These are phyloP conservation scores for Ceratobasidium sp. DNA, from an alignment of 1,284 basidiomycete species.

Conservation along the genomic window DNA sequence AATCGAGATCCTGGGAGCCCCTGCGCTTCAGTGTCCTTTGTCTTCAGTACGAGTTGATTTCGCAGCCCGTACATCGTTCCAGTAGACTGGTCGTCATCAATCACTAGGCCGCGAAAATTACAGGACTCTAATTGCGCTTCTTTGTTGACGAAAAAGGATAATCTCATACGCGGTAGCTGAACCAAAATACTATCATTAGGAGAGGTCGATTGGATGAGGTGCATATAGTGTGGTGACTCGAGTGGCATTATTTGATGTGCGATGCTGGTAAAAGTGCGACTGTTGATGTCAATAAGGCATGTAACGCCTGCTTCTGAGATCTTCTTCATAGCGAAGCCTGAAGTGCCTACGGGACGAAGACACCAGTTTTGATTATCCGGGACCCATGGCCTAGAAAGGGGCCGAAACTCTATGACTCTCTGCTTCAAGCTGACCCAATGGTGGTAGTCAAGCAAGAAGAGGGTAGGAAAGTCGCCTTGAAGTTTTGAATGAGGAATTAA, in stretches of 20 bases:
- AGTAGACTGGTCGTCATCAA: constrained; percentile 47
- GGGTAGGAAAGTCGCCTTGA: constrained; percentile 15
- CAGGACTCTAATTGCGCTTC: constrained; percentile 39
- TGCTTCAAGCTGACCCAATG: constrained; percentile 31
- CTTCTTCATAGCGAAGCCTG: not conserved
- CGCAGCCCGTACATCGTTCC: constrained; percentile 47
- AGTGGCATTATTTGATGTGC: not conserved
- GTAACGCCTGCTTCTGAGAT: not conserved
- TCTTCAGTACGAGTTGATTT: constrained; percentile 42
- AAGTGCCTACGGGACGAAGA: not conserved
- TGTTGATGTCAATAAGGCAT: not conserved
- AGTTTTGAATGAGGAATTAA: constrained; percentile 17
- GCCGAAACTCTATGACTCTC: constrained; percentile 7
- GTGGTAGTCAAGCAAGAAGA: constrained; percentile 14
- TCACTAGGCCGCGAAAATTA: constrained; percentile 44
- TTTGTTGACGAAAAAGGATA: constrained; percentile 42
- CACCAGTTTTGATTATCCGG: not conserved
- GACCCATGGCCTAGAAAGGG: constrained; percentile 17
- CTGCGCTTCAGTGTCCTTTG: not conserved
- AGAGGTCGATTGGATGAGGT: not conserved
- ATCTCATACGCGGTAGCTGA: constrained; percentile 41
- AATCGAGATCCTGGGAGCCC: constrained; percentile 44
- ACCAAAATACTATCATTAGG: not conserved
- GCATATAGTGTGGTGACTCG: constrained; percentile 18
- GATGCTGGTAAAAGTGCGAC: not conserved